These are phyloP conservation scores for Paramecium tetraurelia DNA, from an alignment of 73 alveolate species.

Conservation along the genomic window DNA sequence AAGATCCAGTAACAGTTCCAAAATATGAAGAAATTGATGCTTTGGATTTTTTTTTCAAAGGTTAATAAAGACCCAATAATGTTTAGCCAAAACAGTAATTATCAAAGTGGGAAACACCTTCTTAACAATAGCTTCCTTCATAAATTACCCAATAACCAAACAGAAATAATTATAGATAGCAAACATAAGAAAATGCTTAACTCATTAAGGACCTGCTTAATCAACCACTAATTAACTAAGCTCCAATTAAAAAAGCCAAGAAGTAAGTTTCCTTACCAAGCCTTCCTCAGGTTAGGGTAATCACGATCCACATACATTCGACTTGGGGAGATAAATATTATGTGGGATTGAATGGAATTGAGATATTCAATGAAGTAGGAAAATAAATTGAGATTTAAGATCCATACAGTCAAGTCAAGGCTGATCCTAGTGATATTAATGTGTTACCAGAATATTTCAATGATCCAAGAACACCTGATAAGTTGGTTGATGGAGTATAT, in stretches of 20 bases:
- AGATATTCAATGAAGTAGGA: constrained; percentile 77
- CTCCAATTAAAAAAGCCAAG: not conserved
- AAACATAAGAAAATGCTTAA: constrained; percentile 4
- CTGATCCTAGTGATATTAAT: constrained; percentile 88
- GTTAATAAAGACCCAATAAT: constrained; percentile 25
- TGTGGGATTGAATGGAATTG: constrained; percentile 86
- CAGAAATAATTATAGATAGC: not conserved
- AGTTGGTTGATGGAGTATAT: constrained; percentile 78
- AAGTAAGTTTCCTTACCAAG: constrained; percentile 61
- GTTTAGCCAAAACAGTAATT: not conserved
- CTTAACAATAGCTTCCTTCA: not conserved
- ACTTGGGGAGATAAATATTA: constrained; percentile 92
- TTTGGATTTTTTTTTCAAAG: constrained; percentile 24
- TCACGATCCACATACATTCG: constrained; percentile 65
- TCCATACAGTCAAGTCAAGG: constrained; percentile 62
- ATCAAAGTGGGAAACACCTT: constrained; percentile 16
- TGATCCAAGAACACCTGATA: constrained; percentile 90
- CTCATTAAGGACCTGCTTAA: not conserved
- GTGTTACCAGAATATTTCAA: constrained; percentile 84
- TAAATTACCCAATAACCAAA: not conserved
- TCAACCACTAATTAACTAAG: not conserved
- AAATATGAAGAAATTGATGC: constrained; percentile 44
- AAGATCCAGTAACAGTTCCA: not conserved
- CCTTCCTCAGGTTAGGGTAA: constrained; percentile 70
- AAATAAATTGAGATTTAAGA: constrained; percentile 56